These are phyloP conservation scores for Dioscorea alata DNA, from an alignment of 106 monocot genomes.

Conservation along the genomic window DNA sequence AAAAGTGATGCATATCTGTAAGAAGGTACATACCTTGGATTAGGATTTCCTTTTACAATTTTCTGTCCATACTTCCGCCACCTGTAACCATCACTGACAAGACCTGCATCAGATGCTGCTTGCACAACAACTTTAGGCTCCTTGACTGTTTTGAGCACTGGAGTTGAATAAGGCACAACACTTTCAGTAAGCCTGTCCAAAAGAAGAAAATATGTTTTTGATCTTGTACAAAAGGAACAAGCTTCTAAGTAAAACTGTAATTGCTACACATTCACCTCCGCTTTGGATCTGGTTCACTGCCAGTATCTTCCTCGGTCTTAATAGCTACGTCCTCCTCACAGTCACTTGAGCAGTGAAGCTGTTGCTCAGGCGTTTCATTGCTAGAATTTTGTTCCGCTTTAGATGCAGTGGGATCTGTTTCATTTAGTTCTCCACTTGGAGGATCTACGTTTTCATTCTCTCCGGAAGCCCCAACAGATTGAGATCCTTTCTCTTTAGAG, in stretches of 20 bases:
- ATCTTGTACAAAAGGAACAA: neutral
- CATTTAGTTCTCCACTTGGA: slow-evolving; percentile 17
- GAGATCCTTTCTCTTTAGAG: slow-evolving; percentile 36
- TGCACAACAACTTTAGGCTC: slow-evolving; percentile 78
- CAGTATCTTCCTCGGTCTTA: slow-evolving; percentile 35
- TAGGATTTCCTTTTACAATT: slow-evolving; percentile 92
- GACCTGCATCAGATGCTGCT: slow-evolving; percentile 25
- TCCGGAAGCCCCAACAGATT: slow-evolving; percentile 1
- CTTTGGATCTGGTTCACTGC: slow-evolving; percentile 59
- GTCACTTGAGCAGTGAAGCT: slow-evolving; percentile 83
- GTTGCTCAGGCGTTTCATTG: slow-evolving; percentile 29
- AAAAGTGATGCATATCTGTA: too few relatives aligned
- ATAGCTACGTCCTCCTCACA: slow-evolving; percentile 71
- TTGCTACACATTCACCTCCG: slow-evolving; percentile 45
- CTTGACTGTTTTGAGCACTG: slow-evolving; percentile 46
- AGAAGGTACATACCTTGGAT: slow-evolving; percentile 56
- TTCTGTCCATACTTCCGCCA: slow-evolving; percentile 99
- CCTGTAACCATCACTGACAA: slow-evolving; percentile 78
- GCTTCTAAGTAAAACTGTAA: neutral
- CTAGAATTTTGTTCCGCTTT: slow-evolving; percentile 18
- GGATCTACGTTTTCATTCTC: slow-evolving; percentile 16
- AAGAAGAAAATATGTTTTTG: slow-evolving; percentile 1
- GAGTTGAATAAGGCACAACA: slow-evolving; percentile 21
- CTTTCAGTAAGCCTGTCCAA: slow-evolving; percentile 39
- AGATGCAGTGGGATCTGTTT: slow-evolving; percentile 11